A percentile compares a stretch with the other conserved stretches of the same genome.
Evolutionary conservation across 176 grass and related monocot species (phyloP).

Genomic region (Eragrostis nindensis): DNA sequence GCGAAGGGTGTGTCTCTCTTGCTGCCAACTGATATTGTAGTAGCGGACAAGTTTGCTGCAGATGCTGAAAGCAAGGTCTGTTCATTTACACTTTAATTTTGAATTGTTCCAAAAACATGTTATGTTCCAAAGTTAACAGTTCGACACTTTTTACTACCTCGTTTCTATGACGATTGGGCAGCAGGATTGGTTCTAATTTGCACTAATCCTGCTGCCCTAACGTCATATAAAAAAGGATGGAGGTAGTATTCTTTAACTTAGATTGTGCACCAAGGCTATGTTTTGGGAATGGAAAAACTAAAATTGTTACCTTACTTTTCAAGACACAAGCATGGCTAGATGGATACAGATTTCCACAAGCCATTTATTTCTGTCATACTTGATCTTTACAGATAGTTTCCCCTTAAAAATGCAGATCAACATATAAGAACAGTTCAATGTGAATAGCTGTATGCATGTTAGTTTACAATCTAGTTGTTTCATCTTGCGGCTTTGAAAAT

Average conservation of each 20-base stretch:
- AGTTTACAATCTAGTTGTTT: not conserved
- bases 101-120: not conserved
- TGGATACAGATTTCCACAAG: too few species aligned
- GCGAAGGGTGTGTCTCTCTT: slow-evolving; percentile 78
- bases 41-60: slow-evolving; percentile 92
- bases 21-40: slow-evolving; percentile 78
- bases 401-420: not conserved
- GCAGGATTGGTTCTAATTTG: too few species aligned
- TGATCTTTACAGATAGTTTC: not conserved
- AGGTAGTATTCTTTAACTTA: not conserved
- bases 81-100: slow-evolving; percentile 6
- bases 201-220: too few species aligned
- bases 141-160: too few species aligned
- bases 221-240: too few species aligned
- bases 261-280: not conserved
- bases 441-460: not conserved
- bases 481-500: not conserved
- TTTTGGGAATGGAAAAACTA: not conserved
- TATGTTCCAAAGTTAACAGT: not conserved
- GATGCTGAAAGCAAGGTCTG: slow-evolving; percentile 96
- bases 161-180: too few species aligned
- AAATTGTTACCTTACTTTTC: not conserved
- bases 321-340: too few species aligned
- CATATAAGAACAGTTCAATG: not conserved
- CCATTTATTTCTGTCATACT: not conserved